Conservation (phyloP, 2,329 filamentous ascomycete species). For the Penicillium crustosum region DNA sequence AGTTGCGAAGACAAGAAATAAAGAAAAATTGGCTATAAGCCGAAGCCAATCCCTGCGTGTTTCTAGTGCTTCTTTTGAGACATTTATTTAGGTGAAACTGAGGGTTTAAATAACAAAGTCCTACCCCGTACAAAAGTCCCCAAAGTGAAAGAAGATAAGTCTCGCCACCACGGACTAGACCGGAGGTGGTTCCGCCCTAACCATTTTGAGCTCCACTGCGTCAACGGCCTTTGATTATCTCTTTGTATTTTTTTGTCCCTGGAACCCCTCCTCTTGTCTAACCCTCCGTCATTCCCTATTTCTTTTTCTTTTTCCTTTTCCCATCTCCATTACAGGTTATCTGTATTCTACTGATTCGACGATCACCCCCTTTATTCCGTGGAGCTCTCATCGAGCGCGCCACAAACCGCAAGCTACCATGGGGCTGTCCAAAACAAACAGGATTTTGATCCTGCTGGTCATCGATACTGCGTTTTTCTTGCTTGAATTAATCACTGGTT, state of each 20-base stretch:
- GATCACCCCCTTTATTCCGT: neutral
- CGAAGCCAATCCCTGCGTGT: neutral
- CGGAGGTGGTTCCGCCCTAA: constrained; percentile 20
- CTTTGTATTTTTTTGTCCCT: constrained; percentile 8
- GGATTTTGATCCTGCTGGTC: constrained; percentile 87
- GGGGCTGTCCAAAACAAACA: constrained; percentile 87
- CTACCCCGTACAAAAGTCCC: neutral
- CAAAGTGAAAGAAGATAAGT: constrained; percentile 4
- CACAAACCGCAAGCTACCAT: constrained; percentile 48
- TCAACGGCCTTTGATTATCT: constrained; percentile 7
- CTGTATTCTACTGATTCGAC: neutral
- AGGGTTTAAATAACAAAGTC: neutral
- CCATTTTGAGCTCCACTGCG: constrained; percentile 18
- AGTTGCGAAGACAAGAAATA: neutral
- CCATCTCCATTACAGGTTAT: neutral
- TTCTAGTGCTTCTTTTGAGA: neutral
- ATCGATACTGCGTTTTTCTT: constrained; percentile 91
- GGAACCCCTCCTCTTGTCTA: constrained; percentile 1
- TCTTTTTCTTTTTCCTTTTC: neutral
- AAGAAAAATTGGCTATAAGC: neutral
- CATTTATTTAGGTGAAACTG: neutral
- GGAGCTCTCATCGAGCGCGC: constrained; percentile 25
- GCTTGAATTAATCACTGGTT: constrained; percentile 76
- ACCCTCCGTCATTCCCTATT: neutral
- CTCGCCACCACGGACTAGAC: constrained; percentile 18